Base-by-base conservation (phyloP, 257 asterid genomes). In the Solanum pinnatisectum region DNA sequence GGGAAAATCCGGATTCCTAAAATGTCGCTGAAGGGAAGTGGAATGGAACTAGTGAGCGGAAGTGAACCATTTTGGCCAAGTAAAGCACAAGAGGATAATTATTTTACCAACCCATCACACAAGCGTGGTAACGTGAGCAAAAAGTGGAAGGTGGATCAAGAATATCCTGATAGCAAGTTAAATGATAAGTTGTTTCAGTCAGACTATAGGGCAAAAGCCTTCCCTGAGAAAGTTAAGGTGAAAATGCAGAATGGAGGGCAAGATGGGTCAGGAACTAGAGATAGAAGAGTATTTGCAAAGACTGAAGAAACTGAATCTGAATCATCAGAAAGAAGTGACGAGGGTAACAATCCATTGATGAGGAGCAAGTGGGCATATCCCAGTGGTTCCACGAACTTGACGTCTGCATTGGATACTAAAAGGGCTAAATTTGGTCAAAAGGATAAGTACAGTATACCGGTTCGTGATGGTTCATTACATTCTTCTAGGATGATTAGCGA, bases 351-450 rank as follows among this genome's bases (percentile, higher is more conserved):
- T 90, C 98, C 99, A 71, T 86, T 95, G 93, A 94, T 96, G 96
- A 94, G 98, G 95, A 98, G 98, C 93, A 98, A 98, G 92, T 94
- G 95, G 98, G 98, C 98, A 78, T 98, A 91, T 89, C 97, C 98
- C 84, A 89, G 93, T 85, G 96, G 98, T 84, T 91, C 91, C 89
- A 89, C 95, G 10, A 95, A 94, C 87, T 89, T 87, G 90, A 92
- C 91, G 88, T 71, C 90, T 90, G 93, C 92, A 40, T 89, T 87
- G 37, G 90, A 91, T 74, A 83, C 65, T 37, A 93, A 89, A 87
- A 94, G 90, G 93, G 88, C 91, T 46, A 92, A 94, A 87, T 84
- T 90, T 92, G 89, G 88, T 77, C 93, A 90, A 91, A 93, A 95
- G 91, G 91, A 90, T 87, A 95, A 89, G 88, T 94, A 86, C 74